These are phyloP conservation scores for Stylosanthes scabra DNA, from an alignment of 331 rosid genomes.

Conservation along the genomic window DNA sequence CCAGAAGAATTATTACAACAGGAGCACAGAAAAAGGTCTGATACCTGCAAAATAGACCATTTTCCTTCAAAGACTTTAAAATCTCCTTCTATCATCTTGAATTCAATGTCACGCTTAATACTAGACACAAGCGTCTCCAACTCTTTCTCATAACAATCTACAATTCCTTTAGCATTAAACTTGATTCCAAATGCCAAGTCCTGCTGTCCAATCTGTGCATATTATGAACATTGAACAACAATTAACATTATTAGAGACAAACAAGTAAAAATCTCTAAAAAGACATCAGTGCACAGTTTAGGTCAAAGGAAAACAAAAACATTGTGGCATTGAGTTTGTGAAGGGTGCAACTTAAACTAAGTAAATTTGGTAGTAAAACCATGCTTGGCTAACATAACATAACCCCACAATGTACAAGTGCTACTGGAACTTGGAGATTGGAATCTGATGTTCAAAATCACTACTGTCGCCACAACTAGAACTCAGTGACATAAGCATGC, in stretches of 20 bases:
- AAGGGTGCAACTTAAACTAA: slow-evolving; percentile 19
- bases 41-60: slow-evolving; percentile 90
- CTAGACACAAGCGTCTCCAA: slow-evolving; percentile 65
- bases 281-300: slow-evolving; percentile 10
- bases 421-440: not conserved
- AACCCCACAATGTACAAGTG: not conserved
- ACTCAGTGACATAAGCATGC: not conserved
- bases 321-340: slow-evolving; percentile 3
- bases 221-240: slow-evolving; percentile 38
- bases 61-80: slow-evolving; percentile 84
- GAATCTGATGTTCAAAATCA: slow-evolving; percentile 17
- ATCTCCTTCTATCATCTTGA: slow-evolving; percentile 92
- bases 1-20: slow-evolving; percentile 12
- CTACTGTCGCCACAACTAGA: not conserved
- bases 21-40: slow-evolving; percentile 21
- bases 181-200: slow-evolving; percentile 83
- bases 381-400: slow-evolving; percentile 4
- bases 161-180: slow-evolving; percentile 79
- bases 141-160: slow-evolving; percentile 86
- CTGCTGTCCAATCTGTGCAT: slow-evolving; percentile 81
- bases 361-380: slow-evolving; percentile 16
- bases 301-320: slow-evolving; percentile 3
- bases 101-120: slow-evolving; percentile 76
- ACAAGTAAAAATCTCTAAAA: slow-evolving; percentile 13
- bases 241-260: slow-evolving; percentile 20